Percentiles rank a stretch among this genome's conserved stretches.
Conservation (phyloP, 2,329 filamentous ascomycete species). For the Aspergillus fumigatus region DNA sequence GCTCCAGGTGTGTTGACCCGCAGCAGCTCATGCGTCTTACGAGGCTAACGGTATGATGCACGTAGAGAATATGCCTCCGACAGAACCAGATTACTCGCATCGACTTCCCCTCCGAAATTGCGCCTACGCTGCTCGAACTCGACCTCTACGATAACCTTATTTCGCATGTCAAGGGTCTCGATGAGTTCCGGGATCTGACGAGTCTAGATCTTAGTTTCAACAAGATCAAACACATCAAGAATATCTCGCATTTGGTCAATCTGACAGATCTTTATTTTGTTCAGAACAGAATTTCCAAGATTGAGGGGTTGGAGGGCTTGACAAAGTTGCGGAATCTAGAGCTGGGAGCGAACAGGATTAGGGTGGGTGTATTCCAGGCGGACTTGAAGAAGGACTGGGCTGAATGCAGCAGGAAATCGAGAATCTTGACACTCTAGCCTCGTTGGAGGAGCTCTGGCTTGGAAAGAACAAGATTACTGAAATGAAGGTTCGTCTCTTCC, state of each 20-base stretch:
- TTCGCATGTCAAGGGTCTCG: conserved; percentile 76
- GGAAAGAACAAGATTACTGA: conserved; percentile 95
- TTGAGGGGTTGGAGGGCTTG: conserved; percentile 77
- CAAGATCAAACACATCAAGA: conserved; percentile 98
- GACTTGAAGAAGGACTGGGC: not conserved
- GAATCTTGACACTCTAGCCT: conserved; percentile 72
- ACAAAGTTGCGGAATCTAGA: conserved; percentile 76
- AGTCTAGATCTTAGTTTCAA: conserved; percentile 93
- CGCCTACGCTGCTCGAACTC: conserved; percentile 69
- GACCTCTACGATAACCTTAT: conserved; percentile 98
- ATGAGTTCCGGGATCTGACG: conserved; percentile 69
- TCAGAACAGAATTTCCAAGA: conserved; percentile 85
- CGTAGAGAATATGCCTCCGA: conserved; percentile 72
- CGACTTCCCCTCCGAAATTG: conserved; percentile 65
- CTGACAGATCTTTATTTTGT: conserved; percentile 86
- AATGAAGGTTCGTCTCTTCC: conserved; percentile 51
- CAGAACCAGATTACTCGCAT: conserved; percentile 85
- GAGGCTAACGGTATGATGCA: not conserved
- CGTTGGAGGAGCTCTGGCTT: conserved; percentile 84
- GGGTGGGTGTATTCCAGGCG: conserved; percentile 39
- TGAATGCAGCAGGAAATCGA: conserved; percentile 60
- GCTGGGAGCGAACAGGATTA: conserved; percentile 85
- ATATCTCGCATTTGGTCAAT: conserved; percentile 70
- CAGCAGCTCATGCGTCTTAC: not conserved
- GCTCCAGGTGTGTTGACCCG: conserved; percentile 48